Percentiles rank a stretch among this genome's conserved stretches.
These are phyloP conservation scores for Fragaria nilgerrensis DNA, from an alignment of 306 rosid species.

Conservation along the genomic window DNA sequence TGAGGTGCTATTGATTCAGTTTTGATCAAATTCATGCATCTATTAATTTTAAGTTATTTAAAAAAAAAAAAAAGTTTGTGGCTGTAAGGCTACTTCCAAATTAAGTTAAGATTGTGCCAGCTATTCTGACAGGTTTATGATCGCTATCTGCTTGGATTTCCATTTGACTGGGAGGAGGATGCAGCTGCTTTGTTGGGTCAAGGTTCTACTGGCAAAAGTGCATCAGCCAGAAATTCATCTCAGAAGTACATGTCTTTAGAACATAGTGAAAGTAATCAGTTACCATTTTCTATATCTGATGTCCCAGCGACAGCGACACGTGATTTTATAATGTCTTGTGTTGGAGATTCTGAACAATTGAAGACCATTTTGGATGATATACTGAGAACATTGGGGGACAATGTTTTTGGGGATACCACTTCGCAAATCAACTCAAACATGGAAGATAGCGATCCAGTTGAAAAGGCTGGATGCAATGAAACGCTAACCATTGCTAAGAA, in stretches of 20 bases:
- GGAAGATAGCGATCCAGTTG: neutral
- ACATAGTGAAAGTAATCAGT: slow-evolving; percentile 3
- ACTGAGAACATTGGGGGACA: slow-evolving; percentile 13
- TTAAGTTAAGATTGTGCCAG: neutral
- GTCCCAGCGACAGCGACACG: slow-evolving; percentile 22
- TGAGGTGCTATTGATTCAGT: too few species aligned
- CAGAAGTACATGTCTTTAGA: slow-evolving; percentile 23
- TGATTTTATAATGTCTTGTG: slow-evolving; percentile 29
- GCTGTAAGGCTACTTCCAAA: neutral
- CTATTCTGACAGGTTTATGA: slow-evolving; percentile 44
- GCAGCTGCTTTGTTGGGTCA: slow-evolving; percentile 18
- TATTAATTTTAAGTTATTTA: too few species aligned
- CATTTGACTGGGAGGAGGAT: slow-evolving; percentile 63
- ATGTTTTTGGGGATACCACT: slow-evolving; percentile 12
- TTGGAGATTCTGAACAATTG: slow-evolving; percentile 28
- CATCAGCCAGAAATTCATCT: slow-evolving; percentile 14
- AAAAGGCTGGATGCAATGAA: neutral
- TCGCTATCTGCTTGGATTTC: slow-evolving; percentile 66
- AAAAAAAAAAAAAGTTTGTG: neutral
- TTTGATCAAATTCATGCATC: too few species aligned
- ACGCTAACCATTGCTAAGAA: slow-evolving; percentile 5
- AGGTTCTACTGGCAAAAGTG: slow-evolving; percentile 1
- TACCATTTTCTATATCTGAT: slow-evolving; percentile 24
- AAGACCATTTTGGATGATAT: slow-evolving; percentile 18
- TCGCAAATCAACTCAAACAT: neutral